These are phyloP conservation scores for Tylopilus sp. DNA, from an alignment of 768 basidiomycete genomes.

Conservation along the genomic window DNA sequence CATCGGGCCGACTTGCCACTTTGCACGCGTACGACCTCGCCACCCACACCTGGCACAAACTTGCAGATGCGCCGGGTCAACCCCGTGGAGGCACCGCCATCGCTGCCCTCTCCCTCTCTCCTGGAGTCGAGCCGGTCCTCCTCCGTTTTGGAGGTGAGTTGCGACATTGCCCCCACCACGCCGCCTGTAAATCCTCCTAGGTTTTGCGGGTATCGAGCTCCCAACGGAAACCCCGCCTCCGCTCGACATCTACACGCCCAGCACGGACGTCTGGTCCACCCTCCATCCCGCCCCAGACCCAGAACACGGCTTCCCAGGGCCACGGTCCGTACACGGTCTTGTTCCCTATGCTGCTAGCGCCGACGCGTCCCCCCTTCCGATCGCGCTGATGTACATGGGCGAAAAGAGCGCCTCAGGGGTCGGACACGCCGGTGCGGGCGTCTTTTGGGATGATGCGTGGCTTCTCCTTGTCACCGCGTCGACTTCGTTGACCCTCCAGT, in stretches of 20 bases:
- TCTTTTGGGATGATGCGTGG: conserved; percentile 42
- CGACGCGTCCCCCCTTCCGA: neutral
- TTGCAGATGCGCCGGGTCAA: conserved; percentile 37
- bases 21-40: conserved; percentile 4
- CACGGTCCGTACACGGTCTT: conserved; percentile 36
- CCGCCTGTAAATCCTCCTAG: conserved; percentile 7
- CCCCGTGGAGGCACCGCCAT: conserved; percentile 41
- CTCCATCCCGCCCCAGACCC: conserved; percentile 25
- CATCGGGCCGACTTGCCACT: too few species aligned
- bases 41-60: conserved; percentile 28
- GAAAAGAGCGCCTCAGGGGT: conserved; percentile 33
- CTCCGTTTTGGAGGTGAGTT: conserved; percentile 36
- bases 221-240: conserved; percentile 19
- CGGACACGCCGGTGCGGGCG: conserved; percentile 38
- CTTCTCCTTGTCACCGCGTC: conserved; percentile 20
- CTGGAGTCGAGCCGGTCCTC: conserved; percentile 23
- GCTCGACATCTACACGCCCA: too few species aligned
- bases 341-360: conserved; percentile 17
- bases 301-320: conserved; percentile 27
- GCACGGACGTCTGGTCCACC: conserved; percentile 23
- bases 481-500: conserved; percentile 4
- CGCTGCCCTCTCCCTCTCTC: conserved; percentile 21
- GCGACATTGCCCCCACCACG: too few species aligned
- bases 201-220: conserved; percentile 37
- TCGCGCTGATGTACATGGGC: conserved; percentile 37